Base-by-base conservation (phyloP, 805 yeast species). In the Wickerhamomyces chambardii region DNA sequence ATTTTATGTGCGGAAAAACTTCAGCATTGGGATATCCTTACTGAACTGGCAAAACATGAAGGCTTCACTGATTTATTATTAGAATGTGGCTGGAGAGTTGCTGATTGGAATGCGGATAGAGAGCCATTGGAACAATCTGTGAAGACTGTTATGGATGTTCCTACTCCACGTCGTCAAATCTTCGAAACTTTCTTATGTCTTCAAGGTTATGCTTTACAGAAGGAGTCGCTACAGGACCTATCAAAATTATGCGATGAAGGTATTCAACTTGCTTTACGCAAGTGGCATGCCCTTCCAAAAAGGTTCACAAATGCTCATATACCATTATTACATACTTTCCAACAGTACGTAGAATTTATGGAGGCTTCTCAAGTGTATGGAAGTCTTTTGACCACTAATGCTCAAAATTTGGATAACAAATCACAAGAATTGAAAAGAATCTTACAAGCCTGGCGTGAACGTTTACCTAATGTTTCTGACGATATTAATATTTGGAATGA, bases 61-160 rank as follows among this genome's bases (percentile, higher is more conserved):
- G 97, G 97, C 0, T 94, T 90, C 54, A 87, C 97, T 0, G 98
- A 92, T 51, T 66, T 92, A 44, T 62, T 94, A 18, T 65, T 92
- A n/a, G 99, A 92, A 56, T 94, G 98, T 69, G 98, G 97, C 28
- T 92, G 99, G 99, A 71, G 99, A 51, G 95, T 92, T 28, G 97
- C 98, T 7, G 97, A 92, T 51, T 92, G 98, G 98, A 81, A 80
- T 40, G 79, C 94, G 8, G 98, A 94, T 50, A 73, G 89, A 43
- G 97, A 90, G 44, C 92, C 97, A 0, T 64, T 92, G 28, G 97
- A 89, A 51, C 95, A 85, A 50, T 82, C 95, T 2, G 95, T 92
- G 18, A 85, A 87, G 57, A 84, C 94, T 30, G 95, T 92, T 5
- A 87, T 92, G 95, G 98, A 92, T 59, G 96, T 89, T 18, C 97